phyloP scores from a whole-genome alignment of 331 rosid species.

The Malus hybrid region DNA sequence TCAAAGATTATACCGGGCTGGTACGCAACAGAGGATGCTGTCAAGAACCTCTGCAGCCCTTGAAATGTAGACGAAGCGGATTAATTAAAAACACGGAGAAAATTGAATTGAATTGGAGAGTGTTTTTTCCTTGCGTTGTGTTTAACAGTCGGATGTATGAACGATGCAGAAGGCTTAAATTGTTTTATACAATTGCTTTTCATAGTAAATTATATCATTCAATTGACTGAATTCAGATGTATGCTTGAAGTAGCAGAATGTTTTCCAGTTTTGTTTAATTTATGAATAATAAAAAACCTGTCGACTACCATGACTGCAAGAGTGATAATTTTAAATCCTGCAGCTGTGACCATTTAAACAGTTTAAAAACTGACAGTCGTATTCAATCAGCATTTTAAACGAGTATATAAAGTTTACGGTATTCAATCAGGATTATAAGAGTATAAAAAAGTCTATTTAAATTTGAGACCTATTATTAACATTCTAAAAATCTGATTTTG shows the following conservation, averaged over 20 bases:
- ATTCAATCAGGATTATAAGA: too few species aligned
- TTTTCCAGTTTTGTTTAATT: neutral
- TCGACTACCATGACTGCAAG: too few species aligned
- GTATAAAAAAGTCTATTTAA: too few species aligned
- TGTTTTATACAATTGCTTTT: neutral
- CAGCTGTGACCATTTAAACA: too few species aligned
- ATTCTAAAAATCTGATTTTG: fast-evolving
- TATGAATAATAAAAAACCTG: too few species aligned
- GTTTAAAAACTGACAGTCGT: too few species aligned
- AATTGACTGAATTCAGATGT: neutral
- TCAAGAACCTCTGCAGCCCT: slow-evolving; percentile 87
- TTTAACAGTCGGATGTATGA: neutral
- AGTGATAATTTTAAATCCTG: too few species aligned
- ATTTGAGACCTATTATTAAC: too few species aligned
- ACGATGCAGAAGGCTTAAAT: neutral
- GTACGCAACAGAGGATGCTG: slow-evolving; percentile 86
- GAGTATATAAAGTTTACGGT: too few species aligned
- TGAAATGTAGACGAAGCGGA: slow-evolving; percentile 36
- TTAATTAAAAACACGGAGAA: neutral
- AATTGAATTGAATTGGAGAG: slow-evolving; percentile 12
- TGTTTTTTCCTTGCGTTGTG: neutral
- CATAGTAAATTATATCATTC: neutral
- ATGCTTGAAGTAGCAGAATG: neutral
- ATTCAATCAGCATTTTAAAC: too few species aligned
- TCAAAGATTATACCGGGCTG: slow-evolving; percentile 85